phyloP scores from a whole-genome alignment of 2,329 filamentous ascomycete species.

The Scytalidium sp. region DNA sequence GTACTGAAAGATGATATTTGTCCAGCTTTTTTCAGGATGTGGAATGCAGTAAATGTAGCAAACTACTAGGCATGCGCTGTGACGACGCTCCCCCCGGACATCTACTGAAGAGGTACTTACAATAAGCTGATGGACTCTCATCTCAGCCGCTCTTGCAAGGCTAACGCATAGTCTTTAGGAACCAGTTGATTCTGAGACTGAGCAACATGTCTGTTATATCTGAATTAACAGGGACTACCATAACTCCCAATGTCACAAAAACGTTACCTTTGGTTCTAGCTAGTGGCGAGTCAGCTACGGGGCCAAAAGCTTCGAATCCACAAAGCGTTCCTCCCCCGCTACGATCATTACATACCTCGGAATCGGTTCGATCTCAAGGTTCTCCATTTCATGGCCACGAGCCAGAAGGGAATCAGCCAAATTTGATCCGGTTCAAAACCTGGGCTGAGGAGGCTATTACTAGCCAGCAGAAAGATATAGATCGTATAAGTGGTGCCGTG shows the following conservation, averaged over 20 bases:
- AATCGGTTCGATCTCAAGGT: background rate
- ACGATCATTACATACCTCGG: background rate
- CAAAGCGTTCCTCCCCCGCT: background rate
- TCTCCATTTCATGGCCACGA: background rate
- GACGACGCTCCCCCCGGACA: slow-evolving; percentile 25
- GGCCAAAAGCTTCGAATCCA: background rate
- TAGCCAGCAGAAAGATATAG: slow-evolving; percentile 26
- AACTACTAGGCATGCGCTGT: slow-evolving; percentile 24
- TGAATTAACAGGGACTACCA: slow-evolving; percentile 16
- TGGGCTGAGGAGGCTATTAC: slow-evolving; percentile 23
- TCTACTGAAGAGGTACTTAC: slow-evolving; percentile 22
- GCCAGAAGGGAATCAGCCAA: background rate
- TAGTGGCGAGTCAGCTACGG: background rate
- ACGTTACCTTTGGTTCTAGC: slow-evolving; percentile 12
- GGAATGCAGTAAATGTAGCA: slow-evolving; percentile 20
- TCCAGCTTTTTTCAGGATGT: slow-evolving; percentile 26
- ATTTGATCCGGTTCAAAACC: slow-evolving; percentile 12
- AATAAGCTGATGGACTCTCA: background rate
- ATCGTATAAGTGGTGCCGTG: slow-evolving; percentile 22
- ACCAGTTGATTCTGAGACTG: slow-evolving; percentile 25
- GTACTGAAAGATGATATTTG: background rate
- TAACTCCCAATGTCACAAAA: slow-evolving; percentile 15
- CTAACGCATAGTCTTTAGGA: slow-evolving; percentile 10
- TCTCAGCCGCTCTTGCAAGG: background rate
- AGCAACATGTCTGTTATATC: slow-evolving; percentile 19